Base-by-base conservation (phyloP, 345 rosid species). In the Hirschfeldia incana region DNA sequence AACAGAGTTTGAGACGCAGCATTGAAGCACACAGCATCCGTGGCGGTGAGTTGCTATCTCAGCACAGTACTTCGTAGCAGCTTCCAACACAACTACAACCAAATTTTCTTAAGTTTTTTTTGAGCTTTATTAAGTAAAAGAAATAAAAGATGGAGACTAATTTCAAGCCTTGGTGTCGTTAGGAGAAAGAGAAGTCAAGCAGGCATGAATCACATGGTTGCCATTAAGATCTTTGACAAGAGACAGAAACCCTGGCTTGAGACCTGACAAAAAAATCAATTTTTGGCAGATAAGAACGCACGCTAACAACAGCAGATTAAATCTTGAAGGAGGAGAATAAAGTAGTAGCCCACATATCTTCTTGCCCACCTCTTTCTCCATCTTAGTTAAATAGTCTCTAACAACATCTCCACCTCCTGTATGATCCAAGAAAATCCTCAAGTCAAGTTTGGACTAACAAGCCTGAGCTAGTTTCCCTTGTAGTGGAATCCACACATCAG, bases 181-280 rank as follows among this genome's bases (percentile, higher is more conserved):
- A 74, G 76, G 78, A 76, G 80, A 67, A 70, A 92, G 84, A 53
- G 86, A 81, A 12, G 85, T 82, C 87, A 92, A 84, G 83, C 97
- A 92, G 68, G 92, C 85, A 63, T 90, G 94, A 1, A 92, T 71
- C 49, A 92, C 94, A 84, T 92, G 93, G 82, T 89, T 92, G 32
- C 97, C 97, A 83, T 92, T 92, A 69, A 89, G 80, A 79, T 92
- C 93, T 82, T 83, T 87, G 36, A 88, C 84, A 1, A 92, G 91
- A 80, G 86, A 81, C 12, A 87, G 88, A 81, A 89, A 82, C 15
- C 93, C 89, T 5, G 90, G 87, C 79, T 84, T 85, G 59, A 92
- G 84, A 11, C 90, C 86, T n/a, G 82, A 77, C 55, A 21, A 21
- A 21, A 21, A 21, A 29, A 21, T 21, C 21, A 21, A 21, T 21